A percentile compares a stretch with the other conserved stretches of the same genome.
These are phyloP conservation scores for Penstemon davidsonii DNA, from an alignment of 257 asterid genomes.

Conservation along the genomic window DNA sequence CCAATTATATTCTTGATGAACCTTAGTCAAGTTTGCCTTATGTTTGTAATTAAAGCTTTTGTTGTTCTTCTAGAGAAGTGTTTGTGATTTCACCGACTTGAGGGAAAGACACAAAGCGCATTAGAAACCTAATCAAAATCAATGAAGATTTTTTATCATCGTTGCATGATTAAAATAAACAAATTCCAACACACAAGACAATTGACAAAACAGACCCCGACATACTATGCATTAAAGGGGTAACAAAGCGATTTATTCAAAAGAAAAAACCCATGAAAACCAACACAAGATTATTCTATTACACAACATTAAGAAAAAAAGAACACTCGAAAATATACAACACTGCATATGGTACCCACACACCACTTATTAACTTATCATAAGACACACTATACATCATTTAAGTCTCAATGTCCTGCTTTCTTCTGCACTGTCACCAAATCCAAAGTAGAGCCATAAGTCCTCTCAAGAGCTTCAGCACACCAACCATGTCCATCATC, in stretches of 20 bases:
- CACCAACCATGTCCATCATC: constrained; percentile 95
- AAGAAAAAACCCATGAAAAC: not conserved
- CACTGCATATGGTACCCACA: no score
- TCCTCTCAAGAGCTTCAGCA: constrained; percentile 60
- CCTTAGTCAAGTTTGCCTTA: no score
- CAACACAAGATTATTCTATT: constrained; percentile 22
- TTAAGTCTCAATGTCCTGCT: constrained; percentile 34
- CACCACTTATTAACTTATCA: no score
- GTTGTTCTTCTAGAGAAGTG: no score
- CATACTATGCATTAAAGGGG: not conserved
- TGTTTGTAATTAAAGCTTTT: no score
- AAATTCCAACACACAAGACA: not conserved
- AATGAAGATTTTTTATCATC: no score
- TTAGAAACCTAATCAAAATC: not conserved
- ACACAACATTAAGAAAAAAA: not conserved
- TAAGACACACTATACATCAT: not conserved
- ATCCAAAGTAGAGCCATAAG: constrained; percentile 63
- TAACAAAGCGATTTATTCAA: constrained; percentile 6
- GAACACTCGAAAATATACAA: not conserved
- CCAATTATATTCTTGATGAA: no score
- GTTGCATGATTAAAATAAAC: no score
- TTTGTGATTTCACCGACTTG: no score
- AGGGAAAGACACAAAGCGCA: no score
- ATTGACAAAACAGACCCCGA: not conserved
- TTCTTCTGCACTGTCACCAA: constrained; percentile 60